Conservation (phyloP, 1,284 basidiomycete species). For the Thecaphora thlaspeos region DNA sequence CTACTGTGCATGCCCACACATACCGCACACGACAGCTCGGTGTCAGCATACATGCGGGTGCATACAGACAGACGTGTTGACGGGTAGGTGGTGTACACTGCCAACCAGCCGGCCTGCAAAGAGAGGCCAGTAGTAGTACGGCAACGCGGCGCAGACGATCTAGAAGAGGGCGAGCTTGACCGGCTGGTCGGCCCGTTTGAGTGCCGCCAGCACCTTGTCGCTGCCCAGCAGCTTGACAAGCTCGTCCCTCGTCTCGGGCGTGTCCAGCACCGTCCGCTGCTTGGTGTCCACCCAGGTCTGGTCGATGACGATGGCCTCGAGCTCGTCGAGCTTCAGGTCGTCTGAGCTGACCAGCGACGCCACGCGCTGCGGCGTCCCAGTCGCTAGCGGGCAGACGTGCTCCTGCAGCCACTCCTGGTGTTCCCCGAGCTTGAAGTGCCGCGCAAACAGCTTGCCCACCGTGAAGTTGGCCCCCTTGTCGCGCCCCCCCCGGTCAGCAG, state of each 20-base stretch:
- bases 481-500: too few species aligned
- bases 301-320: conserved; percentile 40
- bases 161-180: conserved; percentile 33
- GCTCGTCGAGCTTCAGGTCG: conserved; percentile 33
- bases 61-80: too few species aligned
- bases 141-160: too few species aligned
- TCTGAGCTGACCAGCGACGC: conserved; percentile 33
- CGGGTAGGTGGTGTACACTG: too few species aligned
- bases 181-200: conserved; percentile 11
- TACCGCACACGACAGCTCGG: too few species aligned
- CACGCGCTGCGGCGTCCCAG: conserved; percentile 49
- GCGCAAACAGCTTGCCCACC: conserved; percentile 54
- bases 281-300: conserved; percentile 50
- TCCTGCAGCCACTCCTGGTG: conserved; percentile 44
- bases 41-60: too few species aligned
- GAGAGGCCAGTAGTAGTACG: too few species aligned
- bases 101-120: too few species aligned
- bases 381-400: conserved; percentile 40
- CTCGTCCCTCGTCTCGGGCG: conserved; percentile 48
- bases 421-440: conserved; percentile 52
- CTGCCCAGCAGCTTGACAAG: conserved; percentile 35
- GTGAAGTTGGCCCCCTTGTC: conserved; percentile 14
- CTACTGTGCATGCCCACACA: too few species aligned
- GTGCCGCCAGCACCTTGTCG: conserved; percentile 13
- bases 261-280: conserved; percentile 47